These are phyloP conservation scores for Mucuna pruriens DNA, from an alignment of 306 rosid species.

Conservation along the genomic window DNA sequence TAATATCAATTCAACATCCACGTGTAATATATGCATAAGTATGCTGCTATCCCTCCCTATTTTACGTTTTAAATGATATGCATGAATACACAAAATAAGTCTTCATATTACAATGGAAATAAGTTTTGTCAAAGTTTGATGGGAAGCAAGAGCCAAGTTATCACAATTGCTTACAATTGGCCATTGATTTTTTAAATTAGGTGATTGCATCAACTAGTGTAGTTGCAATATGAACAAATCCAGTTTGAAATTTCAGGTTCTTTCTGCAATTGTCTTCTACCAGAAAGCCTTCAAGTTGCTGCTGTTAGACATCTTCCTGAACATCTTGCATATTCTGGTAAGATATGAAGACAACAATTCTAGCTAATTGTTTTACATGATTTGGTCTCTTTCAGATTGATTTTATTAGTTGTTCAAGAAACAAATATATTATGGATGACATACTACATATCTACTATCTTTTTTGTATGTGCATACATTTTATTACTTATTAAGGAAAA, in stretches of 20 bases:
- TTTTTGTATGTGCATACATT: not conserved
- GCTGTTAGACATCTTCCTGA: slow-evolving; percentile 92
- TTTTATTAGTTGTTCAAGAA: slow-evolving; percentile 19
- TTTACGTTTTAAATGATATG: slow-evolving; percentile 16
- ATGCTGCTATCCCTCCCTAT: not conserved
- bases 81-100: not conserved
- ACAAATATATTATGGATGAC: not conserved
- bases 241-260: slow-evolving; percentile 79
- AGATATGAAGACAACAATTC: slow-evolving; percentile 33
- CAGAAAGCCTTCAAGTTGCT: slow-evolving; percentile 83
- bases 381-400: slow-evolving; percentile 32
- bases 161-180: not conserved
- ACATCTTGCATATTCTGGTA: slow-evolving; percentile 66
- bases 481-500: not conserved
- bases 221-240: slow-evolving; percentile 43
- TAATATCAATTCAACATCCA: not conserved
- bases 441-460: not conserved
- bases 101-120: slow-evolving; percentile 20
- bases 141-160: not conserved
- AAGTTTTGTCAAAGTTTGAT: not conserved
- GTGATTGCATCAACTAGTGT: slow-evolving; percentile 18
- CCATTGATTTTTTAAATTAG: slow-evolving; percentile 12
- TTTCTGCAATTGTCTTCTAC: slow-evolving; percentile 94
- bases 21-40: not conserved
- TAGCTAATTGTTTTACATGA: not conserved